Percentiles rank a stretch among this genome's conserved stretches.
Evolutionary conservation across 352 stramenopile genomes (phyloP).

Genomic region (Phytophthora citricola): DNA sequence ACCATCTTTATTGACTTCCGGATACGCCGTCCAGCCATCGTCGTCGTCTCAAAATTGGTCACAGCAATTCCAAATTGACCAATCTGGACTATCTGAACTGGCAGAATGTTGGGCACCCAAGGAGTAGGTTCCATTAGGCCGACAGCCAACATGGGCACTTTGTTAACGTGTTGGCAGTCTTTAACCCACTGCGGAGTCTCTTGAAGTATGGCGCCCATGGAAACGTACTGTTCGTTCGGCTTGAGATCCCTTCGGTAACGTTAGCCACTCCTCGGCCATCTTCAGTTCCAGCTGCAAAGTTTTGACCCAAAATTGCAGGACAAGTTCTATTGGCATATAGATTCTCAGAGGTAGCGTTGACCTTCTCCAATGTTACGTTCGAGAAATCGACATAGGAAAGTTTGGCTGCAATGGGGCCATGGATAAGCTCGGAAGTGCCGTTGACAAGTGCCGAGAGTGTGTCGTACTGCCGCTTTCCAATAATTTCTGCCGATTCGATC

Average conservation of each 20-base stretch:
- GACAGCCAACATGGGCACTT: conserved; percentile 45
- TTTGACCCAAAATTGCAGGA: neutral
- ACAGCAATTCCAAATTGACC: conserved; percentile 60
- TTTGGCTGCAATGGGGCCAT: neutral
- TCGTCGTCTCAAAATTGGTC: conserved; percentile 67
- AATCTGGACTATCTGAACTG: conserved; percentile 62
- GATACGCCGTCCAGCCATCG: conserved; percentile 65
- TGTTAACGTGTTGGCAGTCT: conserved; percentile 50
- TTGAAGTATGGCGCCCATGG: neutral
- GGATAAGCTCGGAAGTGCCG: neutral
- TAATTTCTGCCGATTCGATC: conserved; percentile 57
- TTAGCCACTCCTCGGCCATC: conserved; percentile 11
- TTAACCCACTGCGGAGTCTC: conserved; percentile 47
- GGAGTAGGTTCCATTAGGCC: conserved; percentile 51
- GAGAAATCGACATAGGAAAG: conserved; percentile 4
- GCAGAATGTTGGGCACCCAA: conserved; percentile 56
- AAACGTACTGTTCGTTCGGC: neutral
- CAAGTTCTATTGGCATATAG: conserved; percentile 2
- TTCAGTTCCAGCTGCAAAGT: neutral
- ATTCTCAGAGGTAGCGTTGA: neutral
- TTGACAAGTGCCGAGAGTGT: conserved; percentile 40
- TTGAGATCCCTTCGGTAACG: conserved; percentile 1
- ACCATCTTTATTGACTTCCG: conserved; percentile 36
- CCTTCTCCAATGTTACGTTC: neutral
- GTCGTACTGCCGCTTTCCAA: conserved; percentile 46